Evolutionary conservation across 2,329 filamentous ascomycete genomes (phyloP), one percentile per base, ranked within the genome.

Genomic region (Fusarium nodosum): DNA sequence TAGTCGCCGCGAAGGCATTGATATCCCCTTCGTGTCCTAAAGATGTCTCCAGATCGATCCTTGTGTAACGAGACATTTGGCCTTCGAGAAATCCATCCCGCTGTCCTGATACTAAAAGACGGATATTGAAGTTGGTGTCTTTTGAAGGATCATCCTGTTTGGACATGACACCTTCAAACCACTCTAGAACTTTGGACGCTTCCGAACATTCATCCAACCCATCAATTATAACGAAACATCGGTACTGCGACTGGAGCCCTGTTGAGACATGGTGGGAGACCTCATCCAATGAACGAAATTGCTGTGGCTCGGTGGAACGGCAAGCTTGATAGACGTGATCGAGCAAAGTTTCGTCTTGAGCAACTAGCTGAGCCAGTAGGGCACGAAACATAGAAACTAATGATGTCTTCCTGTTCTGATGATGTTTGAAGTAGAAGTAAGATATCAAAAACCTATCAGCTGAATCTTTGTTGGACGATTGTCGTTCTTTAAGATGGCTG

Each of bases 1-100:
- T 45, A 15, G 18, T 9, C 3, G 0, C 7, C 0, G 24, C 2
- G 7, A n/a, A 45, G 0, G 7, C 1, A 7, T 28, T 9, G 4
- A 45, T 45, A 9, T 45, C 42, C 24, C 15, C 11, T 0, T 15
- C 42, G 8, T 45, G 42, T 1, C 18, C 42, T 13, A 4, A 1
- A 3, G 18, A 28, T 13, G 7, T 45, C 7, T 45, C 24, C 42
- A 45, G 4, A 3, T 28, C 4, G 3, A 45, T 28, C 5, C 8
- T 45, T 6, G 18, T 7, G 4, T 45, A 45, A n/a, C 15, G 18
- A 7, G 11, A 15, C 42, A 45, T 45, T 18, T 45, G 11, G 0
- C 11, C 9, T 15, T 45, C 42, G 7, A 45, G 24, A 9, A 20
- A 3, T 4, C 42, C 42, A 2, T 45, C 42, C 2, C 42, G 18